Conservation (phyloP, 1,284 basidiomycete genomes). For the Malassezia nana region DNA sequence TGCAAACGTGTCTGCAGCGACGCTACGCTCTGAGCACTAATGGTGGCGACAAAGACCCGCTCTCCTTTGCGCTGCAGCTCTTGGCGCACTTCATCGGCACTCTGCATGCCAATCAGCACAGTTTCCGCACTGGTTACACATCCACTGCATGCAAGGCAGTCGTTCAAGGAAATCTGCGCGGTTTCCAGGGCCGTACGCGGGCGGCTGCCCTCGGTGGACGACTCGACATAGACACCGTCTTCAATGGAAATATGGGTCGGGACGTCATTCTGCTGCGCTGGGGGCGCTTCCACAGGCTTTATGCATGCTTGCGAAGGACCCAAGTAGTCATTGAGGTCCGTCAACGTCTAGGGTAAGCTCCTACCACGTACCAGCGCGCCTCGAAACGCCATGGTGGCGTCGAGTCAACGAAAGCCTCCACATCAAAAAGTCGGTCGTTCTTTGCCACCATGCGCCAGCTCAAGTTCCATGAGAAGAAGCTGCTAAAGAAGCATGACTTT, state of each 20-base stretch:
- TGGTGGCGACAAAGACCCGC: conserved; percentile 31
- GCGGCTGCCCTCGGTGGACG: conserved; percentile 13
- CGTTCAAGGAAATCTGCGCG: conserved; percentile 88
- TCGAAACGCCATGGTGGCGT: conserved; percentile 66
- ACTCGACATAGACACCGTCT: conserved; percentile 67
- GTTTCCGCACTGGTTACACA: conserved; percentile 98
- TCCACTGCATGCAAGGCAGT: conserved; percentile 87
- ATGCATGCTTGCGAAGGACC: conserved; percentile 95
- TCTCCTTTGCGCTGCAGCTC: conserved; percentile 19
- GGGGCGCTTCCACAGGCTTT: conserved; percentile 63
- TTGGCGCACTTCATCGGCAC: conserved; percentile 74
- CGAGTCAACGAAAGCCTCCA: background rate
- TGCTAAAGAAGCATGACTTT: conserved; percentile 50
- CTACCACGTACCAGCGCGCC: conserved; percentile 60
- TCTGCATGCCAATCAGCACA: conserved; percentile 91
- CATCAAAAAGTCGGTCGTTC: background rate
- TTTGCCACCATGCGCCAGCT: conserved; percentile 40
- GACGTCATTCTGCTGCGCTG: conserved; percentile 2
- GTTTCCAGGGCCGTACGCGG: conserved; percentile 39
- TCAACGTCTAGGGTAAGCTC: conserved; percentile 51
- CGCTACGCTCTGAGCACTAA: conserved; percentile 78
- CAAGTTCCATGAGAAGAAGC: conserved; percentile 46
- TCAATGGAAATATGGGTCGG: conserved; percentile 79
- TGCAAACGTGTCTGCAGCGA: conserved; percentile 55
- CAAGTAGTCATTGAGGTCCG: conserved; percentile 95